phyloP scores from a whole-genome alignment of 371 early-diverging fungal species.

The Apophysomyces trapeziformis region DNA sequence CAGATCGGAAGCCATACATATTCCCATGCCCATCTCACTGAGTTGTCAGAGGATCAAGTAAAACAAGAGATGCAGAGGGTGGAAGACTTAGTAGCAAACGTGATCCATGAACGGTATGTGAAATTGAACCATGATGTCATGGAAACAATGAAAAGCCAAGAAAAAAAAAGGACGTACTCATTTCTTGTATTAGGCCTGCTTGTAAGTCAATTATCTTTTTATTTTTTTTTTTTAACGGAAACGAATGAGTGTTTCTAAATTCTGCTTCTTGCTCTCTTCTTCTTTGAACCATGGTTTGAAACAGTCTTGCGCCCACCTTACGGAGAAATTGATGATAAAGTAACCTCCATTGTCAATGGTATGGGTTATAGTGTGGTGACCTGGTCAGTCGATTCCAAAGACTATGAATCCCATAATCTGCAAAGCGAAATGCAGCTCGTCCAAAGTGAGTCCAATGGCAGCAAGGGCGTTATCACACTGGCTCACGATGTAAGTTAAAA shows the following conservation, averaged over 20 bases:
- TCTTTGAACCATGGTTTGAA: background rate
- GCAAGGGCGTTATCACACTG: conserved; percentile 26
- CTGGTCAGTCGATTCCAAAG: conserved; percentile 51
- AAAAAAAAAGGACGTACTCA: no score
- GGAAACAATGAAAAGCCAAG: background rate
- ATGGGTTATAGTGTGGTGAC: conserved; percentile 39
- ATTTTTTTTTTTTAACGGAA: conserved; percentile 18
- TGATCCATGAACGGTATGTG: background rate
- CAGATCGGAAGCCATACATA: conserved; percentile 57
- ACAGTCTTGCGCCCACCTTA: conserved; percentile 54
- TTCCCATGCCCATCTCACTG: conserved; percentile 23
- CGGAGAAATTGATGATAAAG: conserved; percentile 33
- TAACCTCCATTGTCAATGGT: conserved; percentile 29
- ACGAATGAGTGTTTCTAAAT: no score
- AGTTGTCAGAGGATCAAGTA: background rate
- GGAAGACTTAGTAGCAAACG: background rate
- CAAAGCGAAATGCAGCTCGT: conserved; percentile 13
- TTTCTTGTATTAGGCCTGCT: background rate
- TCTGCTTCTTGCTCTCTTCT: conserved; percentile 21
- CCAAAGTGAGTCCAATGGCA: background rate
- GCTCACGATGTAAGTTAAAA: conserved; percentile 30
- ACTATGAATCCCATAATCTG: conserved; percentile 29
- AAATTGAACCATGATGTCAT: background rate
- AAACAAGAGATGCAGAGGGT: background rate
- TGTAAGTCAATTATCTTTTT: conserved; percentile 4